phyloP scores from a whole-genome alignment of 106 monocot genomes.

The Dendrobium huoshanense region DNA sequence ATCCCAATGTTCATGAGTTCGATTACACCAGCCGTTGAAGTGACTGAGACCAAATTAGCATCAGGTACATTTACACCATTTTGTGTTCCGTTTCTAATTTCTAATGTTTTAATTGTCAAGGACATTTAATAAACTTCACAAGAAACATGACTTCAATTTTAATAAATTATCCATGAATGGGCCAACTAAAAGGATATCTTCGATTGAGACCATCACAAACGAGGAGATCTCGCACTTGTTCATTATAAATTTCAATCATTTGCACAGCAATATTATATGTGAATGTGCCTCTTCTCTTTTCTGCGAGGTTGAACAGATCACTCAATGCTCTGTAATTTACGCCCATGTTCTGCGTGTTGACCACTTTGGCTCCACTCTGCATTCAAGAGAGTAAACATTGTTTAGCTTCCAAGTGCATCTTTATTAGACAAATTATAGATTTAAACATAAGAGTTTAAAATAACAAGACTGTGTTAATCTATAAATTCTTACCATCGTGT shows the following conservation, averaged over 20 bases:
- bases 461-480: neutral
- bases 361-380: constrained; percentile 78
- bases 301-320: constrained; percentile 78
- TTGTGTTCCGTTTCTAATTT: constrained; percentile 88
- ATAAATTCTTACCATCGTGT: constrained; percentile 68
- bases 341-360: constrained; percentile 56
- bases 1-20: constrained; percentile 88
- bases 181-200: constrained; percentile 57
- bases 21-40: constrained; percentile 76
- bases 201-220: constrained; percentile 58
- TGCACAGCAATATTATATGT: constrained; percentile 83
- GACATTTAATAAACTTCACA: constrained; percentile 16
- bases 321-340: constrained; percentile 89
- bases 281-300: constrained; percentile 67
- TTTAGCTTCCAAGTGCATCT: neutral
- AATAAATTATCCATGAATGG: neutral
- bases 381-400: neutral
- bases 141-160: neutral
- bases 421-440: neutral
- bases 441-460: neutral
- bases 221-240: constrained; percentile 99
- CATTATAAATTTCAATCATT: constrained; percentile 99
- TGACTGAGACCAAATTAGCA: constrained; percentile 76
- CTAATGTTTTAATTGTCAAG: constrained; percentile 75
- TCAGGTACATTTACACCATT: constrained; percentile 87